phyloP scores from a whole-genome alignment of 495 filamentous ascomycete genomes.

The Penicillium odoratum region DNA sequence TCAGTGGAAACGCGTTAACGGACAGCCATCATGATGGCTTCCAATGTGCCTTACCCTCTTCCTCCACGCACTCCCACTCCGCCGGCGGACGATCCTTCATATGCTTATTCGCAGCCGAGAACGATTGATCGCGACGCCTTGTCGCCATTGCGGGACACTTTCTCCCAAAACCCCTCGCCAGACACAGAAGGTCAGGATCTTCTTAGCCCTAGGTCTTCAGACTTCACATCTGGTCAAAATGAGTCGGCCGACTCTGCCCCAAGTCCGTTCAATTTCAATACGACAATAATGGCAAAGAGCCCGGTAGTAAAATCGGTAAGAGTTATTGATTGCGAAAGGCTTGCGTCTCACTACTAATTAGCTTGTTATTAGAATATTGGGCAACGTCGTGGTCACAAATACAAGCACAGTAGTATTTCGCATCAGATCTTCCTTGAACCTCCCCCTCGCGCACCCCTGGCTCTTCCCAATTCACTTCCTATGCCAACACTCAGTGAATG shows the following conservation, averaged over 20 bases:
- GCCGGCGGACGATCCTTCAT: conserved; percentile 55
- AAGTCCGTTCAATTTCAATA: conserved; percentile 91
- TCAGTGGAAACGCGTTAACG: conserved; percentile 8
- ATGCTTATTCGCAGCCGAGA: conserved; percentile 34
- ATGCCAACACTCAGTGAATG: conserved; percentile 90
- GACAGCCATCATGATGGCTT: conserved; percentile 48
- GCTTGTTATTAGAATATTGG: conserved; percentile 63
- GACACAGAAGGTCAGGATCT: conserved; percentile 30
- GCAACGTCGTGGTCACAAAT: conserved; percentile 92
- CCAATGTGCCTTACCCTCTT: conserved; percentile 59
- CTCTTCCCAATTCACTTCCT: conserved; percentile 88
- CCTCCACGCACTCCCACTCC: conserved; percentile 71
- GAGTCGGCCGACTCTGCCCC: conserved; percentile 41
- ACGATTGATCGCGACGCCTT: conserved; percentile 60
- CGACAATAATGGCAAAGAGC: conserved; percentile 71
- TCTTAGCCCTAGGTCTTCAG: conserved; percentile 37
- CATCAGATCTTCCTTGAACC: conserved; percentile 97
- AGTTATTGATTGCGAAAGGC: conserved; percentile 4
- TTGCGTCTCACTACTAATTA: conserved; percentile 12
- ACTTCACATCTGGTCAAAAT: conserved; percentile 35
- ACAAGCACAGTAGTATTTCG: conserved; percentile 95
- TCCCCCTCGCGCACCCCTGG: conserved; percentile 80
- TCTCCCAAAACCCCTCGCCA: conserved; percentile 30
- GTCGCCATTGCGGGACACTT: conserved; percentile 60
- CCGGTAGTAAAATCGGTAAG: conserved; percentile 79